Conservation (phyloP, 2,329 filamentous ascomycete genomes). For the Xylariomycetidae sp. region DNA sequence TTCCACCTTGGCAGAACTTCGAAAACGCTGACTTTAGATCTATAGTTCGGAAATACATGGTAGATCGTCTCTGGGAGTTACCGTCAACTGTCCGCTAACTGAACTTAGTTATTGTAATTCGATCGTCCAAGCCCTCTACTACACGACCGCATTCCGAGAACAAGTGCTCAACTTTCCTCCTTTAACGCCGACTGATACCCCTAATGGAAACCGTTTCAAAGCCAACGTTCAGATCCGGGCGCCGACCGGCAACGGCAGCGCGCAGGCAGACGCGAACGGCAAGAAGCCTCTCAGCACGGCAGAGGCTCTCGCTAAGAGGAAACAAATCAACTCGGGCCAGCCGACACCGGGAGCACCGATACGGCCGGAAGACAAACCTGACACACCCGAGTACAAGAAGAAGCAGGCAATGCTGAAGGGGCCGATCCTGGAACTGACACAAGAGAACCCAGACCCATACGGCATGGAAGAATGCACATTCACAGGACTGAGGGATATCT, state of each 20-base stretch:
- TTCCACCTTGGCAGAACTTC: conserved; percentile 5
- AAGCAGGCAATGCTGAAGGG: conserved; percentile 86
- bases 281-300: conserved; percentile 48
- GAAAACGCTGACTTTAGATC: conserved; percentile 28
- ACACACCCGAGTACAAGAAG: conserved; percentile 96
- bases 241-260: conserved; percentile 43
- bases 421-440: conserved; percentile 77
- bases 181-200: conserved; percentile 61
- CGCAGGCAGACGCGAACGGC: conserved; percentile 36
- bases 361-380: conserved; percentile 84
- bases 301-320: conserved; percentile 52
- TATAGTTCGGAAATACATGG: conserved; percentile 95
- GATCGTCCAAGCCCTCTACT: conserved; percentile 94
- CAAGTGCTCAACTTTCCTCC: conserved; percentile 87
- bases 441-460: conserved; percentile 73
- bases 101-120: conserved; percentile 86
- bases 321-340: conserved; percentile 48
- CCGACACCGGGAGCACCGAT: conserved; percentile 45
- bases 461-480: conserved; percentile 95
- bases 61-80: conserved; percentile 37
- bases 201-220: conserved; percentile 52
- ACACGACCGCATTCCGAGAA: conserved; percentile 89
- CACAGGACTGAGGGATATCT: conserved; percentile 92
- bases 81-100: conserved; percentile 19
- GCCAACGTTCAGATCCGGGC: conserved; percentile 58